Percentiles rank a stretch among this genome's conserved stretches.
Evolutionary conservation across 441 rosid species (phyloP).

Genomic region (Viola pubescens): DNA sequence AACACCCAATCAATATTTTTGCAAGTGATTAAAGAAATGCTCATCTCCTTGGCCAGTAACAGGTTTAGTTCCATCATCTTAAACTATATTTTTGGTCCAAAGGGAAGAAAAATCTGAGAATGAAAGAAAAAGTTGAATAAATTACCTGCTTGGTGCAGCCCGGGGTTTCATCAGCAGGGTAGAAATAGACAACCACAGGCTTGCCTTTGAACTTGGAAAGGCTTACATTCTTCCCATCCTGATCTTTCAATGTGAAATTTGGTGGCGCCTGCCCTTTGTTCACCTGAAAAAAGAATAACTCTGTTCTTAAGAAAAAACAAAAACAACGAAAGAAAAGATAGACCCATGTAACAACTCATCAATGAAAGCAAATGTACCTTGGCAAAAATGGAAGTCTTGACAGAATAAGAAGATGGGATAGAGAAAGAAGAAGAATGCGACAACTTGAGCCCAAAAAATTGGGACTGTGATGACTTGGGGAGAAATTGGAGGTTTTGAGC

Average conservation of each 20-base stretch:
- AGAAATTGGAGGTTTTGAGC: slow-evolving; percentile 27
- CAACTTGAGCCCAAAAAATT: slow-evolving; percentile 51
- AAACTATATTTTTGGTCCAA: background rate
- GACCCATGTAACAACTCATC: slow-evolving; percentile 6
- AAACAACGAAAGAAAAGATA: background rate
- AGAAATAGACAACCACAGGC: slow-evolving; percentile 86
- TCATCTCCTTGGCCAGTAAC: background rate
- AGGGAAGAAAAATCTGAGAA: background rate
- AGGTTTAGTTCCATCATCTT: background rate
- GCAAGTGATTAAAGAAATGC: background rate
- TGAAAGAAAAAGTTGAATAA: background rate
- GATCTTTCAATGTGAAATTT: slow-evolving; percentile 72
- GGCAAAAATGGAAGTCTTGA: slow-evolving; percentile 46
- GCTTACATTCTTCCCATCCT: slow-evolving; percentile 65
- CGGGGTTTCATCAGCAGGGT: slow-evolving; percentile 94
- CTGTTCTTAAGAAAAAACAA: too few relatives aligned
- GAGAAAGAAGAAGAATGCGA: slow-evolving; percentile 35
- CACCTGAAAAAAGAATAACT: slow-evolving; percentile 32
- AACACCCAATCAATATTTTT: too few relatives aligned
- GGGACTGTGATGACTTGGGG: slow-evolving; percentile 49
- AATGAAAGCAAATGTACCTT: slow-evolving; percentile 60
- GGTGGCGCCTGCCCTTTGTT: slow-evolving; percentile 75
- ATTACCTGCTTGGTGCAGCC: slow-evolving; percentile 93
- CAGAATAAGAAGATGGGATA: slow-evolving; percentile 28
- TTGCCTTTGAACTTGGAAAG: slow-evolving; percentile 79